A percentile compares a stretch with the other conserved stretches of the same genome.
Evolutionary conservation across 2,329 filamentous ascomycete genomes (phyloP).

Genomic region (Trichothecium roseum): DNA sequence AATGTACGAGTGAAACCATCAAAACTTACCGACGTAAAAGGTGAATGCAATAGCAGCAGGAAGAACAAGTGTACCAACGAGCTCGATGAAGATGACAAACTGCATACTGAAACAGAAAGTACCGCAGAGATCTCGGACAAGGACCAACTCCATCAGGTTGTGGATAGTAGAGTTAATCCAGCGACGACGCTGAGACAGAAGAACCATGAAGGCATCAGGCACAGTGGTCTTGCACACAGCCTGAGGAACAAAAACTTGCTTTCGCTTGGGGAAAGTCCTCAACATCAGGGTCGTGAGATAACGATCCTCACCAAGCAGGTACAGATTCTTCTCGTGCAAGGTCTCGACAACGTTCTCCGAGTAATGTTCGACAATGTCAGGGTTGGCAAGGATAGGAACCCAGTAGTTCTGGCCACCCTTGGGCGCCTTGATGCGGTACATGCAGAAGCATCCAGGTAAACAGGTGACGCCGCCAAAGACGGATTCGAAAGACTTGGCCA

Average conservation of each 20-base stretch:
- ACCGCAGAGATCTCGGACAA: conserved; percentile 91
- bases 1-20: neutral
- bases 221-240: conserved; percentile 98
- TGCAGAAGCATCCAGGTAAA: conserved; percentile 97
- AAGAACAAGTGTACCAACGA: conserved; percentile 87
- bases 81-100: conserved; percentile 92
- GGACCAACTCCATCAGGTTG: conserved; percentile 93
- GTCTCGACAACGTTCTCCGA: conserved; percentile 99
- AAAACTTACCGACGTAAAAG: conserved; percentile 76
- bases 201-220: conserved; percentile 81
- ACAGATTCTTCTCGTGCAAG: conserved; percentile 91
- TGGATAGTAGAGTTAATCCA: conserved; percentile 99
- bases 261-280: conserved; percentile 96
- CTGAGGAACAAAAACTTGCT: conserved; percentile 96
- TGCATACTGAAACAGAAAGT: conserved; percentile 99
- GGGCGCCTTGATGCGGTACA: conserved; percentile 99
- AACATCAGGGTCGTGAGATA: conserved; percentile 97
- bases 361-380: conserved; percentile 97
- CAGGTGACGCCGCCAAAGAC: conserved; percentile 99
- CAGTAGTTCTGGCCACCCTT: conserved; percentile 99
- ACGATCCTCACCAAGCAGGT: conserved; percentile 86
- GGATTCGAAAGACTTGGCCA: conserved; percentile 94
- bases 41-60: conserved; percentile 96
- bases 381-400: conserved; percentile 97
- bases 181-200: conserved; percentile 86